Evolutionary conservation across 345 rosid species (phyloP), one percentile per base, ranked within the genome.

Genomic region (Passiflora organensis): DNA sequence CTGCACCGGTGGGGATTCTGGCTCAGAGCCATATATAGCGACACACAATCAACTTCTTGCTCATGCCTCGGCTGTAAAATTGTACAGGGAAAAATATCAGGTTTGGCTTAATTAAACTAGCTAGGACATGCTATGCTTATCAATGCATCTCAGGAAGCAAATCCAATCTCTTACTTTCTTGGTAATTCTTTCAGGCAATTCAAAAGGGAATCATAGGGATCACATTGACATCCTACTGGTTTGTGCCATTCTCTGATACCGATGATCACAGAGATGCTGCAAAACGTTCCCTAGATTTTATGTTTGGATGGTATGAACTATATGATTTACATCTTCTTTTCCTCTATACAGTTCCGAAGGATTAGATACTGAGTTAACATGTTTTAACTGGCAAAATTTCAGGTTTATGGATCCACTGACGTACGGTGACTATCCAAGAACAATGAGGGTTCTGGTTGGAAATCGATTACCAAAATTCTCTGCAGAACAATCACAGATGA

Each of bases 391-490:
- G 8, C 3, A 28, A 28, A 28, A 28, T 28, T 11, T 12, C 79
- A 60, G 93, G 93, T 68, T 72, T 58, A 56, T 65, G 15, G 59
- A 86, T 62, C 89, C 94, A 4, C 17, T 85, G 15, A 74, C 50
- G 22, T 69, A 52, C 21, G 91, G 95, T 11, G 82, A 87, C 48
- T 82, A 87, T 59, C 95, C 89, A 1, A 51, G 64, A 22, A 65
- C 24, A 4, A 84, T 87, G 95, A 68, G 62, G 58, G 9, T 39
- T 13, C 32, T 75, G 0, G 71, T 78, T 0, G 91, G 91, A 18
- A 59, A 65, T 28, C 21, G 88, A 47, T 51, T 87, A 59, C 89
- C 91, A 4, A 78, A 66, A 50, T 84, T 87, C 55, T 80, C 83
- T 1, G 34, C 69, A 66, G 67, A 65, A 10, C 55, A 87, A 58